Conservation (phyloP, 805 yeast species). For the Blastobotrys terrestris region DNA sequence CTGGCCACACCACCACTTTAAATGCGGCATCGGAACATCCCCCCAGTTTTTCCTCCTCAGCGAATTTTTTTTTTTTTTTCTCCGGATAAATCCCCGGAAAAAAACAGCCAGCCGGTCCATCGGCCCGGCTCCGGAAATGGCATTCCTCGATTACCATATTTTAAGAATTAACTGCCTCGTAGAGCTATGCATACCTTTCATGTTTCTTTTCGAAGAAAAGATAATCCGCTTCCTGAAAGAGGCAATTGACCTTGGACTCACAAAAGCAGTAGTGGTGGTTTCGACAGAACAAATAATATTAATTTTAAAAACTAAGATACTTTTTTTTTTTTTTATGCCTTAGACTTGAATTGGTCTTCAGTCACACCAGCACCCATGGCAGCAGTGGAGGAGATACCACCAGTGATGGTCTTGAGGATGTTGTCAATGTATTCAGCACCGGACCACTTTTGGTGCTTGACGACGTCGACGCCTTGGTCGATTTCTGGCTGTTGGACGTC, state of each 20-base stretch:
- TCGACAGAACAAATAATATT: not conserved
- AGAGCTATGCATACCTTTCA: too few species aligned
- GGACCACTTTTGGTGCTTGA: conserved; percentile 98
- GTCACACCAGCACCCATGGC: conserved; percentile 99
- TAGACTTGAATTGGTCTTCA: conserved; percentile 80
- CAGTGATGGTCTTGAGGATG: conserved; percentile 80
- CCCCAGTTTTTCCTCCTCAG: not conserved
- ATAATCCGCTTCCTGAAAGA: too few species aligned
- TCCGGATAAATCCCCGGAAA: not conserved
- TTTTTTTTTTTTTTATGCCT: too few species aligned
- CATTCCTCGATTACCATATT: too few species aligned
- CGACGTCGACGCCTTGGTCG: conserved; percentile 85
- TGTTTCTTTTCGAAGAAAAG: too few species aligned
- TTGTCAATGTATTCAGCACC: conserved; percentile 97
- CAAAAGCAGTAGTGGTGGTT: too few species aligned
- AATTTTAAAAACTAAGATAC: conserved; percentile 1
- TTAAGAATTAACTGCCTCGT: too few species aligned
- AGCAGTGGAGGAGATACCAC: conserved; percentile 92
- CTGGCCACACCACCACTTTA: not conserved
- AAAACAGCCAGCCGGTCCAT: not conserved
- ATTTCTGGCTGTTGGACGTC: conserved; percentile 83
- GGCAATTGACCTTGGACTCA: too few species aligned
- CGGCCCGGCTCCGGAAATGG: not conserved
- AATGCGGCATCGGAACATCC: not conserved
- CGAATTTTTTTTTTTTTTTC: not conserved